Percentiles rank a stretch among this genome's conserved stretches.
Conservation (phyloP, 176 grass and related monocot species). For the Phoenix dactylifera region DNA sequence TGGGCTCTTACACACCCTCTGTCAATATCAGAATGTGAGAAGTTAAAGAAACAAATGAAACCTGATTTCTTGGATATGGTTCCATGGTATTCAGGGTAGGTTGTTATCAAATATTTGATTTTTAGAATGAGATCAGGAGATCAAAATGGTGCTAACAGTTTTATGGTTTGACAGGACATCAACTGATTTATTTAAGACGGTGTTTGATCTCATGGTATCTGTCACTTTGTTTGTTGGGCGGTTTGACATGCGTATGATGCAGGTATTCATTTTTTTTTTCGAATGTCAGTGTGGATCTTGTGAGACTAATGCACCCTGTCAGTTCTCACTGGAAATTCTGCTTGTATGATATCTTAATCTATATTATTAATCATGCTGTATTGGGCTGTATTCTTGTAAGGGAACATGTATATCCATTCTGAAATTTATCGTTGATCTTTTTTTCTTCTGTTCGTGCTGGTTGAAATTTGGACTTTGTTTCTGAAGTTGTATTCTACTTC, state of each 20-base stretch:
- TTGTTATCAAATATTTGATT: conserved; percentile 26
- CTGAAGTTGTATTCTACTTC: no score
- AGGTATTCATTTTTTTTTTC: conserved; percentile 30
- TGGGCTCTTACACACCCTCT: conserved; percentile 87
- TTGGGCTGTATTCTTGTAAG: no score
- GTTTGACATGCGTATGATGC: conserved; percentile 99
- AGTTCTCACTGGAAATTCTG: no score
- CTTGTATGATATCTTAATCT: no score
- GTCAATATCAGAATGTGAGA: conserved; percentile 83
- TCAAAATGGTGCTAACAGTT: conserved; percentile 1
- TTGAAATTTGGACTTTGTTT: no score
- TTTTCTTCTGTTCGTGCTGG: no score
- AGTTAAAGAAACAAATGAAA: conserved; percentile 87
- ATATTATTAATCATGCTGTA: no score
- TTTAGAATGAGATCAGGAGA: conserved; percentile 14
- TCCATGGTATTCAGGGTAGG: conserved; percentile 98
- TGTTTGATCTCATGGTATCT: conserved; percentile 97
- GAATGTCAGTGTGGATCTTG: no score
- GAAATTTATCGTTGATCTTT: not conserved
- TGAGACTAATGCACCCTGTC: no score
- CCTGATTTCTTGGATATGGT: conserved; percentile 99
- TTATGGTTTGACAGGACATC: conserved; percentile 59
- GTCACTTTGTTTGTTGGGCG: conserved; percentile 94
- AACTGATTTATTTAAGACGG: conserved; percentile 95
- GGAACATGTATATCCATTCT: no score